Percentiles rank a stretch among this genome's conserved stretches.
phyloP scores from a whole-genome alignment of 257 asterid genomes.

The Solanum dulcamara region DNA sequence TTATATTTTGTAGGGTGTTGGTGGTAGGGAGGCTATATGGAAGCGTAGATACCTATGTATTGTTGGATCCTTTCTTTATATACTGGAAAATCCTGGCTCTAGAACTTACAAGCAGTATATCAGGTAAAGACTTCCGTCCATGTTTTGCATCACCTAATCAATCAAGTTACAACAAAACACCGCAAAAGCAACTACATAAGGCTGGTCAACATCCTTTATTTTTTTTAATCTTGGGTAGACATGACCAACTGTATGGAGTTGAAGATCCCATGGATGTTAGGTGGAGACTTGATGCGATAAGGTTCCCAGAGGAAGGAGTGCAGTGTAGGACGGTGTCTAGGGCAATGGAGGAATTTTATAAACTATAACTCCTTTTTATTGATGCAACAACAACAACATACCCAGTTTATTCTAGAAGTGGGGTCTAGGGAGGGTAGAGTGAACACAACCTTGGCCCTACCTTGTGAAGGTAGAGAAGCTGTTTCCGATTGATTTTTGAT shows the following conservation, averaged over 20 bases:
- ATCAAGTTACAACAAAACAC: background rate
- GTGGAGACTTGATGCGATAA: background rate
- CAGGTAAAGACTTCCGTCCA: conserved; percentile 36
- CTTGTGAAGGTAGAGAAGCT: background rate
- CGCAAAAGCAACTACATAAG: background rate
- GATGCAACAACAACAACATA: background rate
- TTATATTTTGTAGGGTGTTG: conserved; percentile 61
- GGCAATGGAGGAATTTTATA: background rate
- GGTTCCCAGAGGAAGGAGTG: background rate
- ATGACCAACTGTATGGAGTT: background rate
- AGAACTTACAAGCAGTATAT: conserved; percentile 65
- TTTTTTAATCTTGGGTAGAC: background rate
- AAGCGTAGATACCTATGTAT: conserved; percentile 82
- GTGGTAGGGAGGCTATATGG: conserved; percentile 98
- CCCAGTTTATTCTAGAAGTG: background rate
- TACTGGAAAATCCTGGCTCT: conserved; percentile 67
- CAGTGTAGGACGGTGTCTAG: background rate
- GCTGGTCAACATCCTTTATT: background rate
- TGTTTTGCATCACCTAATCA: background rate
- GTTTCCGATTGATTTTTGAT: background rate
- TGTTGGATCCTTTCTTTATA: conserved; percentile 81
- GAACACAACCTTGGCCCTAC: background rate
- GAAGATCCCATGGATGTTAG: background rate
- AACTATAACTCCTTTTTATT: background rate
- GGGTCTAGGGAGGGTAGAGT: background rate